These are phyloP conservation scores for Verticillium nubilum DNA, from an alignment of 2,329 filamentous ascomycete genomes.

Conservation along the genomic window DNA sequence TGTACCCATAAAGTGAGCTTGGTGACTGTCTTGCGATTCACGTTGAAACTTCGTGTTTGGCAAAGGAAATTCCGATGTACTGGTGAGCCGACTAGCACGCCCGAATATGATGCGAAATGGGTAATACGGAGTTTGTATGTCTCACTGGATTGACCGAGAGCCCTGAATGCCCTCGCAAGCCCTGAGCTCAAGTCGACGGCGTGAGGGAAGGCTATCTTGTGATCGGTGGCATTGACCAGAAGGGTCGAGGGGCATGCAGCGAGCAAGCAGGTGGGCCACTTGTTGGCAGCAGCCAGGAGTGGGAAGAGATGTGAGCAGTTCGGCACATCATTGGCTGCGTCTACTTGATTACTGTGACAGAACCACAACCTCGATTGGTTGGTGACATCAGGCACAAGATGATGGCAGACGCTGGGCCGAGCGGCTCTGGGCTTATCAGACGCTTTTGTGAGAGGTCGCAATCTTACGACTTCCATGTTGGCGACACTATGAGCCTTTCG, in stretches of 20 bases:
- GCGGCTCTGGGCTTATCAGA: background rate
- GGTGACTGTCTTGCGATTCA: background rate
- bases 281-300: background rate
- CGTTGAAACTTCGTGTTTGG: background rate
- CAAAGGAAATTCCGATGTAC: background rate
- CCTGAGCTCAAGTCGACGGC: background rate
- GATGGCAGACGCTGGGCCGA: background rate
- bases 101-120: background rate
- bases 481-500: background rate
- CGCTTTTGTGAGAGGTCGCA: background rate
- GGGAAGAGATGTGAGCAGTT: background rate
- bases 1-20: background rate
- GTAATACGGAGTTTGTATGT: background rate
- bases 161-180: background rate
- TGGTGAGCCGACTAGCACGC: background rate
- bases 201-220: background rate
- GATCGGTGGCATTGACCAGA: background rate
- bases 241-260: background rate
- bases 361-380: background rate
- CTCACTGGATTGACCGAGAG: background rate
- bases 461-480: background rate
- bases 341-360: background rate
- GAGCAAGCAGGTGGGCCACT: background rate
- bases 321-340: background rate
- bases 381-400: background rate